phyloP scores from a whole-genome alignment of 2,329 filamentous ascomycete species.

The Cladophialophora psammophila region DNA sequence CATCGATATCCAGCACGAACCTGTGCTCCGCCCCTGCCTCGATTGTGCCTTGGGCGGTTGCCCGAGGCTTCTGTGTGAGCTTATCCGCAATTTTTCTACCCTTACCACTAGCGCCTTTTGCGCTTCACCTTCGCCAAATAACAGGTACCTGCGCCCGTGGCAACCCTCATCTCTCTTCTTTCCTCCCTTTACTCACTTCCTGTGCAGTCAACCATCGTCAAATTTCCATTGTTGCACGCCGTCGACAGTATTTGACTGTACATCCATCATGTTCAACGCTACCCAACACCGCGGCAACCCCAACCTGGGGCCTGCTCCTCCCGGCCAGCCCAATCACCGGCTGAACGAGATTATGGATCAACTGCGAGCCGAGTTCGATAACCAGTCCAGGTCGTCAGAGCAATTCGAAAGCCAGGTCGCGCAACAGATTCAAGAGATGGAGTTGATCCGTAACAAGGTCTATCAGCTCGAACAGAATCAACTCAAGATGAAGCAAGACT shows the following conservation, averaged over 20 bases:
- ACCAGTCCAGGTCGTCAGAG: constrained; percentile 78
- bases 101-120: constrained; percentile 39
- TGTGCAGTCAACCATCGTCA: constrained; percentile 2
- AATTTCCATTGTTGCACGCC: neutral
- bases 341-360: constrained; percentile 92
- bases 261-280: constrained; percentile 39
- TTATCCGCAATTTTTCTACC: constrained; percentile 37
- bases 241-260: constrained; percentile 1
- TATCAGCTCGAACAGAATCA: constrained; percentile 92
- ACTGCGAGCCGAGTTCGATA: constrained; percentile 89
- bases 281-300: constrained; percentile 41
- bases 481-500: constrained; percentile 87
- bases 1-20: neutral
- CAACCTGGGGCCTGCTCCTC: constrained; percentile 55
- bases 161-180: constrained; percentile 18
- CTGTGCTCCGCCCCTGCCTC: neutral
- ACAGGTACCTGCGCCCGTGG: constrained; percentile 31
- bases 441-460: constrained; percentile 90
- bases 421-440: constrained; percentile 91
- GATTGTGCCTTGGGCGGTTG: constrained; percentile 2
- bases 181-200: constrained; percentile 5
- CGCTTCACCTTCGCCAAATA: constrained; percentile 22
- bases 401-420: constrained; percentile 96
- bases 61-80: constrained; percentile 17
- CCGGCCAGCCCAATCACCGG: constrained; percentile 66